These are phyloP conservation scores for Mycena latifolia DNA, from an alignment of 768 basidiomycete genomes.

Conservation along the genomic window DNA sequence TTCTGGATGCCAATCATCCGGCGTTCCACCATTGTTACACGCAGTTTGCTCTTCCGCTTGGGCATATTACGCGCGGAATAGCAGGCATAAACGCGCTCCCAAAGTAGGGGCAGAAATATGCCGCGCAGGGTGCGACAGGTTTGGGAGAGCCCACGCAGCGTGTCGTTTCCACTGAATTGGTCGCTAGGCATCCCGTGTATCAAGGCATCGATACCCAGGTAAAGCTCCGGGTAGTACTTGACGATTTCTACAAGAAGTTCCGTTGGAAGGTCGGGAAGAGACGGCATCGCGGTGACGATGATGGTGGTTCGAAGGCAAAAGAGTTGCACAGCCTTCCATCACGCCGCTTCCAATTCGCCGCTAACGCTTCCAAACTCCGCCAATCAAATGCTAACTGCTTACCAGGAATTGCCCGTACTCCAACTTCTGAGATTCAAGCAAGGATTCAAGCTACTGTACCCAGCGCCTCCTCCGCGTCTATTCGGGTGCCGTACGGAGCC, in stretches of 20 bases:
- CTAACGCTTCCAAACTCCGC: too few species aligned
- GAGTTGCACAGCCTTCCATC: too few species aligned
- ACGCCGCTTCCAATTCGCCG: too few species aligned
- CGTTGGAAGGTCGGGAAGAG: too few species aligned
- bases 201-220: neutral
- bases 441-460: too few species aligned
- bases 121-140: constrained; percentile 9
- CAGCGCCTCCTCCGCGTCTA: too few species aligned
- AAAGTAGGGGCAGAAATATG: constrained; percentile 17
- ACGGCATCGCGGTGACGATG: constrained; percentile 9
- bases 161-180: constrained; percentile 10
- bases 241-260: constrained; percentile 24
- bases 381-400: too few species aligned
- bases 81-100: constrained; percentile 9
- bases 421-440: too few species aligned
- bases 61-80: constrained; percentile 1
- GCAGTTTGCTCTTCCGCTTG: constrained; percentile 7
- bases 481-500: too few species aligned
- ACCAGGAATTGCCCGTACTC: too few species aligned
- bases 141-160: constrained; percentile 23
- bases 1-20: constrained; percentile 24
- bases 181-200: neutral
- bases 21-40: constrained; percentile 22
- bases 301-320: too few species aligned
- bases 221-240: constrained; percentile 11